These are phyloP conservation scores for Clarireedia homoeocarpa DNA, from an alignment of 2,329 filamentous ascomycete species.

Conservation along the genomic window DNA sequence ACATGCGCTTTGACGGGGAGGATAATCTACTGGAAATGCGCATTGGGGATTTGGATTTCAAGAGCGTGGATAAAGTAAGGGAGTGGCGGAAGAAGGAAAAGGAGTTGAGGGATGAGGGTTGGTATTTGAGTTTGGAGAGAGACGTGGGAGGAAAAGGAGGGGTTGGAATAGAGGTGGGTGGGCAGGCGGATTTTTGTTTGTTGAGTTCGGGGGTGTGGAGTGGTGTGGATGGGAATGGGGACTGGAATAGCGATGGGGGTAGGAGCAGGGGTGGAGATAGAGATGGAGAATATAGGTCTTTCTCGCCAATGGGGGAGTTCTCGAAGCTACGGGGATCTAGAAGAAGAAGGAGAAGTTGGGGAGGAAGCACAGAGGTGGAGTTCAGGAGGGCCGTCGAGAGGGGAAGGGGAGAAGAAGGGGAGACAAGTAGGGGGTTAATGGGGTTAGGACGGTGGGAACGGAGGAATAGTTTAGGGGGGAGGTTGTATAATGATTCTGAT, in stretches of 20 bases:
- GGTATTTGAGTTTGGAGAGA: constrained; percentile 41
- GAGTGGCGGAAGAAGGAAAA: constrained; percentile 62
- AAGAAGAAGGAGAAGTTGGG: too few relatives aligned
- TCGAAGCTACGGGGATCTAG: too few relatives aligned
- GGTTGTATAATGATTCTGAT: too few relatives aligned
- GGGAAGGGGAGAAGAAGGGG: too few relatives aligned
- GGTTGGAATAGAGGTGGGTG: neutral
- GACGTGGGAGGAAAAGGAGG: neutral
- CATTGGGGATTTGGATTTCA: constrained; percentile 71
- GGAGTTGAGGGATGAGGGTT: constrained; percentile 57
- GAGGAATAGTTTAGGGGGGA: too few relatives aligned
- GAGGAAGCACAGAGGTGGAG: too few relatives aligned
- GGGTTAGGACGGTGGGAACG: too few relatives aligned
- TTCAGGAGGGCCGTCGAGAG: too few relatives aligned
- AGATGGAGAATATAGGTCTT: neutral
- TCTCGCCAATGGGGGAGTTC: too few relatives aligned
- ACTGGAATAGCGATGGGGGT: neutral
- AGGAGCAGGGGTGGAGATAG: neutral
- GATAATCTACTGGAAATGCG: constrained; percentile 42
- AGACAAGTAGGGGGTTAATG: too few relatives aligned
- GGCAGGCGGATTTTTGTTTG: neutral
- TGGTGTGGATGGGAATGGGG: neutral
- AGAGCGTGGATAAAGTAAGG: constrained; percentile 57
- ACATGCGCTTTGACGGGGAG: constrained; percentile 39
- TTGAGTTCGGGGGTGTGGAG: neutral